These are phyloP conservation scores for Colletotrichum siamense DNA, from an alignment of 2,329 filamentous ascomycete species.

Conservation along the genomic window DNA sequence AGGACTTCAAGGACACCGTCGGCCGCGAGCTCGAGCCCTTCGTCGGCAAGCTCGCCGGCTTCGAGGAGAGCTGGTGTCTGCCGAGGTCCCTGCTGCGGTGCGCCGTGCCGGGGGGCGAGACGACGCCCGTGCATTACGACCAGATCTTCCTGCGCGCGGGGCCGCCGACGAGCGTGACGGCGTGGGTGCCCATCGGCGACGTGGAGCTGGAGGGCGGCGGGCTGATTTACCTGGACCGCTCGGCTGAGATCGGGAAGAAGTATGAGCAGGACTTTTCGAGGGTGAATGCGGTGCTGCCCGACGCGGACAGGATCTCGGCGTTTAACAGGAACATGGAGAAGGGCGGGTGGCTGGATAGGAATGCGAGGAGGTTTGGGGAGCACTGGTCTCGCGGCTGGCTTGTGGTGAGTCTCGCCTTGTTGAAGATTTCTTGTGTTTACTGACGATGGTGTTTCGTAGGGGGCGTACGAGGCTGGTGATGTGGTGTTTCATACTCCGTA, in stretches of 20 bases:
- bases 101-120: conserved; percentile 35
- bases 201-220: conserved; percentile 60
- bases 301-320: conserved; percentile 54
- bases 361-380: neutral
- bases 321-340: conserved; percentile 67
- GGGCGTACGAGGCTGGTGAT: conserved; percentile 42
- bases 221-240: conserved; percentile 62
- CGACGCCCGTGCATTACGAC: conserved; percentile 66
- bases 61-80: neutral
- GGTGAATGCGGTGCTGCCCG: conserved; percentile 52
- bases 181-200: conserved; percentile 63
- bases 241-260: conserved; percentile 23
- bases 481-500: conserved; percentile 43
- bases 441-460: neutral
- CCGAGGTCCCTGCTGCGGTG: neutral
- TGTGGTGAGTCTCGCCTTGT: neutral
- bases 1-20: neutral
- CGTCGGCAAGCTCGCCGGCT: neutral
- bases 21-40: neutral
- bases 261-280: conserved; percentile 34
- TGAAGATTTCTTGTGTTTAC: neutral
- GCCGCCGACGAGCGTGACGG: conserved; percentile 58
- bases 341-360: conserved; percentile 52
- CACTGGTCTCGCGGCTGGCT: neutral
- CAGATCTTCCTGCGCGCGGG: conserved; percentile 62